Base-by-base conservation (phyloP, 306 rosid species). In the Castanea crenata region DNA sequence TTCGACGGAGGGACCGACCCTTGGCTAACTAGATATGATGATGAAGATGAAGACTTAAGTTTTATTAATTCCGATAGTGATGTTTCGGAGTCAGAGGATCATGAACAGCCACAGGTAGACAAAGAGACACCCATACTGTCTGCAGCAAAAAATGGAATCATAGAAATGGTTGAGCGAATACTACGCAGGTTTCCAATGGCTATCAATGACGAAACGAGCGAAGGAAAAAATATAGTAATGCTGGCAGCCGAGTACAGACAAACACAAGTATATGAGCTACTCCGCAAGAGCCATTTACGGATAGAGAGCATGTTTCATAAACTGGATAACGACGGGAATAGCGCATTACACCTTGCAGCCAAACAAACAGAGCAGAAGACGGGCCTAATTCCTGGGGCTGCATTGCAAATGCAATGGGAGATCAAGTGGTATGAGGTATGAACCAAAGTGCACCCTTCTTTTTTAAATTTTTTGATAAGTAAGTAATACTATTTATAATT, bases 371-470 rank as follows among this genome's bases (percentile, higher is more conserved):
- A 29, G 31, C 23, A 14, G 25, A 23, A 27, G 35, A 29, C 34
- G 11, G 25, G 69, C 34, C 69, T 12, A 71, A 38, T 82, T 81
- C 63, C 25, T 85, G 20, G 74, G 46, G 46, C 46, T 38, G 46
- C 46, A 38, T 38, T 38, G 46, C 46, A 38, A 38, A 38, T 38
- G 46, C 46, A 38, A 38, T 38, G 46, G 11, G 46, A 38, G 46
- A 38, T 38, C 46, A 38, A 38, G 46, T 38, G 69, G 69, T 63
- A 63, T 63, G 41, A 63, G 69, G 69, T 63, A 63, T 63, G 18
- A 21, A 21, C 18, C 31, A 6, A 29, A 38, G 46, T 38, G 46
- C 46, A 38, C 46, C 11, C 11, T 8, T 38, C 3, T 38, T 38
- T 38, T 6, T 8, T 6, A 6, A 6, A 1, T 38, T 2, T 38